Evolutionary conservation across 106 monocot species (phyloP).

Genomic region (Dendrobium officinale): DNA sequence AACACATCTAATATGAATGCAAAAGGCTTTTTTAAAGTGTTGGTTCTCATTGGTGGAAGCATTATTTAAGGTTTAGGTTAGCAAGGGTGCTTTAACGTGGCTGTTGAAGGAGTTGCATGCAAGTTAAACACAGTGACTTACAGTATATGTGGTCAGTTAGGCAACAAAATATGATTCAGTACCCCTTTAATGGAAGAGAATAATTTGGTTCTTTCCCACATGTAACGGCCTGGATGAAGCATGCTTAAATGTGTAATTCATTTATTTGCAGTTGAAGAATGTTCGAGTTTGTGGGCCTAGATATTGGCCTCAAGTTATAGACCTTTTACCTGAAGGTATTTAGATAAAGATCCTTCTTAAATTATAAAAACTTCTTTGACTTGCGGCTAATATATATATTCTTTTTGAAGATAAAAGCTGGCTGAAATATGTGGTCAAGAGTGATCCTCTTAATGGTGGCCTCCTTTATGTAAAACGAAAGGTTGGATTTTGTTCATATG

Average conservation of each 20-base stretch:
- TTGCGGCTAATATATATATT: background rate
- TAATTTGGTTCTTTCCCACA: background rate
- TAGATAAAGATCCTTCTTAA: background rate
- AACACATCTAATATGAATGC: no score
- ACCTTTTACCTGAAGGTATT: slow-evolving; percentile 73
- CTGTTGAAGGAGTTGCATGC: no score
- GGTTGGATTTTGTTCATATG: slow-evolving; percentile 90
- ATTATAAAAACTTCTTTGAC: background rate
- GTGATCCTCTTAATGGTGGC: slow-evolving; percentile 77
- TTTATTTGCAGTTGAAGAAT: slow-evolving; percentile 59
- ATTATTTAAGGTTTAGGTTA: no score
- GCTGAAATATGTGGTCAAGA: slow-evolving; percentile 71
- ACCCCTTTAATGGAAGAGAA: background rate
- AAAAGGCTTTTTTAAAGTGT: no score
- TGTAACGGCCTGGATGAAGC: background rate
- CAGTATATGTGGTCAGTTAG: no score
- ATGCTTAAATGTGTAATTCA: background rate
- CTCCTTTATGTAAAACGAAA: slow-evolving; percentile 83
- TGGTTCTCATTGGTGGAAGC: no score
- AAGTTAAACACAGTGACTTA: no score
- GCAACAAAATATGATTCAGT: background rate
- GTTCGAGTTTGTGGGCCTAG: slow-evolving; percentile 90
- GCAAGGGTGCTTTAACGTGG: no score
- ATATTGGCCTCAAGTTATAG: slow-evolving; percentile 91
- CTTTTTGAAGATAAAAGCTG: slow-evolving; percentile 56